Base-by-base conservation (phyloP, 345 rosid genomes). In the Salix udensis region DNA sequence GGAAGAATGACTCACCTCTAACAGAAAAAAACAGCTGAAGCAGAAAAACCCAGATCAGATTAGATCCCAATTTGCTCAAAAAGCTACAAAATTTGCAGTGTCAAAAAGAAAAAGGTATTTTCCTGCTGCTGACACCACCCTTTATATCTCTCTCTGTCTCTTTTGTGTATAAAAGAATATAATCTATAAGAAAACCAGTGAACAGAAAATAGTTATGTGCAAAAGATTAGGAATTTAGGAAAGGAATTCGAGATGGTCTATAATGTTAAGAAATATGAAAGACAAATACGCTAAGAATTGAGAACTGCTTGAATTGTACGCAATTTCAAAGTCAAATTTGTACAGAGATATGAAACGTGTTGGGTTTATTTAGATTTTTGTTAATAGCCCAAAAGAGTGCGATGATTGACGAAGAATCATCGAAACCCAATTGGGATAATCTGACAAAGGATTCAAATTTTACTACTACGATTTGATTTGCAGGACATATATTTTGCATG, bases 41-140 rank as follows among this genome's bases (percentile, higher is more conserved):
- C 82, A 83, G 85, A 75, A 70, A 80, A 74, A 81, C 85, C 82
- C 81, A 82, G 88, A 87, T 87, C 81, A 88, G 89, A 86, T 80
- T 81, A 87, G 89, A 87, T 88, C 88, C 86, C 79, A 73, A 80
- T 67, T 81, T 77, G 83, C 86, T 72, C 64, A 76, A 78, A 76
- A 85, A 75, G 83, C 48, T 74, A 53, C 76, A 76, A 71, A 78
- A 34, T 65, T 65, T 58, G 15, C 78, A 75, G 64, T 62, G 76
- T 50, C 55, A 34, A 50, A 76, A 72, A 76, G 36, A 44, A 74
- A 82, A 77, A 67, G 39, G 30, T 74, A 34, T 42, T 64, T 6
- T 62, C 74, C 69, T 76, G 28, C 67, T 23, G 66, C 21, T 78
- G 74, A 64, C 74, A 65, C 14, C 77, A 68, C 67, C 74, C 70